Evolutionary conservation across 192 early-diverging fungal genomes (phyloP).

Genomic region (Entrophospora sp.): DNA sequence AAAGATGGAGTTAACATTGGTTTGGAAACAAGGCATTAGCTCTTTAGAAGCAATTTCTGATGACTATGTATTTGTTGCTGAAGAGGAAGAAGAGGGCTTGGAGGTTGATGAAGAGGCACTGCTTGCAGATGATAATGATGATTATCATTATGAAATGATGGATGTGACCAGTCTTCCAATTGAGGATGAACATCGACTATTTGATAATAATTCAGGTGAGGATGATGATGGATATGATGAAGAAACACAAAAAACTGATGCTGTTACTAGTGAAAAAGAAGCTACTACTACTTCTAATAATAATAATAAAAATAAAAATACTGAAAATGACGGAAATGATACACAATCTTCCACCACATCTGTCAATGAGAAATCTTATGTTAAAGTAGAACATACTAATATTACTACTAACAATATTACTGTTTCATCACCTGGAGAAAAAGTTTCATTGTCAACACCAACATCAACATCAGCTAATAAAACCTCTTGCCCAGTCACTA

Average conservation of each 20-base stretch:
- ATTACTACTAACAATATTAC: not conserved
- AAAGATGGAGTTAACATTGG: conserved; percentile 34
- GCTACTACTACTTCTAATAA: too few relatives aligned
- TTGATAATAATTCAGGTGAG: conserved; percentile 6
- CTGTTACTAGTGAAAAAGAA: not conserved
- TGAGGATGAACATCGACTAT: conserved; percentile 28
- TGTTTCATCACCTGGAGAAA: too few relatives aligned
- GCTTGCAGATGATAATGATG: conserved; percentile 40
- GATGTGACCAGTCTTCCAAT: conserved; percentile 18
- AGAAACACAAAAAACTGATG: too few relatives aligned
- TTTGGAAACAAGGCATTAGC: conserved; percentile 39
- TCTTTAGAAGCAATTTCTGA: conserved; percentile 17
- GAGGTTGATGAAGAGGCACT: conserved; percentile 44
- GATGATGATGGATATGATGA: conserved; percentile 22
- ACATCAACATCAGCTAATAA: not conserved
- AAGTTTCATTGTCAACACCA: too few relatives aligned
- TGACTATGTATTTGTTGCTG: conserved; percentile 20
- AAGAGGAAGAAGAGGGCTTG: conserved; percentile 22
- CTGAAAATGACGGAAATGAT: too few relatives aligned
- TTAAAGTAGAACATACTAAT: too few relatives aligned
- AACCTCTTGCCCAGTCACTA: too few relatives aligned
- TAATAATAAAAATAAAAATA: too few relatives aligned
- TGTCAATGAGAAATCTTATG: too few relatives aligned
- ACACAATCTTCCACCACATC: too few relatives aligned
- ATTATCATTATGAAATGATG: conserved; percentile 23